Evolutionary conservation across 768 basidiomycete species (phyloP).

Genomic region (Chalciporus piperatus): DNA sequence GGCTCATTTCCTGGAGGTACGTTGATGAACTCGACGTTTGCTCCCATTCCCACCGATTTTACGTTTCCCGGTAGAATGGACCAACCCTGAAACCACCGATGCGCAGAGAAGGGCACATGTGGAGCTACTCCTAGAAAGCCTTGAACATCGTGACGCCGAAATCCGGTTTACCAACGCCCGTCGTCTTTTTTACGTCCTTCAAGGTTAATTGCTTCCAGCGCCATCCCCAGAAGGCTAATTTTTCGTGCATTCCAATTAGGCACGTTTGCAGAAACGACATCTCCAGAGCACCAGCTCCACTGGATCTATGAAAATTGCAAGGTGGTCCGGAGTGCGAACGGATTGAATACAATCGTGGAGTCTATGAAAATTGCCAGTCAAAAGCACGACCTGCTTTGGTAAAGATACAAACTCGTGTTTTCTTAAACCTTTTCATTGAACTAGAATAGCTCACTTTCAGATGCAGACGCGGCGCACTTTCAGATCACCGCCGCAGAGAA

Average conservation of each 20-base stretch:
- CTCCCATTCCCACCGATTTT: neutral
- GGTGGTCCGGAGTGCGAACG: constrained; percentile 79
- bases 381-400: constrained; percentile 85
- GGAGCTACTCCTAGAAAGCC: constrained; percentile 76
- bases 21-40: constrained; percentile 16
- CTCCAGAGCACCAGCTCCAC: constrained; percentile 91
- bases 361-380: constrained; percentile 88
- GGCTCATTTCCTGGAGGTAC: constrained; percentile 76
- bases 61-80: constrained; percentile 64
- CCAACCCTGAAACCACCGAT: constrained; percentile 50
- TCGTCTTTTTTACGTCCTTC: constrained; percentile 84
- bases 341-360: constrained; percentile 76
- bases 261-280: constrained; percentile 86
- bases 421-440: constrained; percentile 1
- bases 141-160: constrained; percentile 84
- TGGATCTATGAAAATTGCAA: constrained; percentile 96
- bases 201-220: constrained; percentile 54
- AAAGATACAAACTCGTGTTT: constrained; percentile 8
- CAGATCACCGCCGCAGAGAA: constrained; percentile 69
- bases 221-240: constrained; percentile 4
- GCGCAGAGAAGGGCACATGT: constrained; percentile 69
- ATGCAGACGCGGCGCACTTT: constrained; percentile 69
- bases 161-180: constrained; percentile 85
- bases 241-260: constrained; percentile 43
- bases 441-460: constrained; percentile 63